These are phyloP conservation scores for Botrytis fragariae DNA, from an alignment of 2,329 filamentous ascomycete genomes.

Conservation along the genomic window DNA sequence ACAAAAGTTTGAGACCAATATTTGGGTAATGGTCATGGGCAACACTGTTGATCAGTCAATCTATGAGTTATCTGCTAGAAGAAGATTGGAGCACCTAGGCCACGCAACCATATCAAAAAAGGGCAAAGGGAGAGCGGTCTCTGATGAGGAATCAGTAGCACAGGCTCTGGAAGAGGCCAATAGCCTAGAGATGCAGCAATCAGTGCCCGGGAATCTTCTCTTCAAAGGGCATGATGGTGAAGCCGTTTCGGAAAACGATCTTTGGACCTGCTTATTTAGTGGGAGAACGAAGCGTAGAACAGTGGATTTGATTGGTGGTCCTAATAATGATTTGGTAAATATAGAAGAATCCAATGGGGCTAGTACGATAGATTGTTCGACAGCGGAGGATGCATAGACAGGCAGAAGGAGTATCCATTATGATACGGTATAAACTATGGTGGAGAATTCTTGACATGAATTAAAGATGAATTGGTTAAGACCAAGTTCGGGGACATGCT, in stretches of 20 bases:
- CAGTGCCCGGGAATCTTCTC: conserved; percentile 67
- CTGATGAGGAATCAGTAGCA: conserved; percentile 51
- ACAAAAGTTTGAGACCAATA: conserved; percentile 81
- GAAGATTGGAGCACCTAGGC: conserved; percentile 75
- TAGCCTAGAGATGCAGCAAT: conserved; percentile 75
- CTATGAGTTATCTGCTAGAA: conserved; percentile 77
- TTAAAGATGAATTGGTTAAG: background rate
- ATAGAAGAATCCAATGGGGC: background rate
- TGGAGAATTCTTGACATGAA: background rate
- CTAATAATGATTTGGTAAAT: background rate
- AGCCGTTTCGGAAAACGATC: conserved; percentile 70
- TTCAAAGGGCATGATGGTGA: conserved; percentile 73
- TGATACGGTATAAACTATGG: background rate
- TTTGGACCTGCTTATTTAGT: conserved; percentile 90
- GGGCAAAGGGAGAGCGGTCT: conserved; percentile 44
- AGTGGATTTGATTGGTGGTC: background rate
- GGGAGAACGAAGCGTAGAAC: conserved; percentile 20
- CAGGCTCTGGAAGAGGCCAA: conserved; percentile 76
- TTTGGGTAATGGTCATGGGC: conserved; percentile 92
- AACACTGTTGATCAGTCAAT: conserved; percentile 91
- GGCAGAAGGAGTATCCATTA: background rate
- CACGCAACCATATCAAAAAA: conserved; percentile 41
- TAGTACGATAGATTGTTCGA: background rate
- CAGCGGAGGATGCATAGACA: background rate
- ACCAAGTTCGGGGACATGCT: background rate